A percentile compares a stretch with the other conserved stretches of the same genome.
Evolutionary conservation across 139 green algal species (phyloP).

Genomic region (Tetraselmis striata): DNA sequence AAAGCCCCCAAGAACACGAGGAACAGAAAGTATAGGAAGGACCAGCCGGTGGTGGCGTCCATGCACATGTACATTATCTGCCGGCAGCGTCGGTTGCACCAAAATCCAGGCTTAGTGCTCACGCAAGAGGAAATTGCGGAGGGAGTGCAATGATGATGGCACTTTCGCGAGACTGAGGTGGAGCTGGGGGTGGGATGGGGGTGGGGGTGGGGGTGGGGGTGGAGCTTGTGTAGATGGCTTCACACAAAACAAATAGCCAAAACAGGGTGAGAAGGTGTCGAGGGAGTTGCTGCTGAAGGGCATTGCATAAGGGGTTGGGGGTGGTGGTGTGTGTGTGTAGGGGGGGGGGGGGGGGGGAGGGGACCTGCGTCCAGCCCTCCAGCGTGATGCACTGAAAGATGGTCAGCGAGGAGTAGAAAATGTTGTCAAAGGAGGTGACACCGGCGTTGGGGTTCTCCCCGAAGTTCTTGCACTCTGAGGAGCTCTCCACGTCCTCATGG

Average conservation of each 20-base stretch:
- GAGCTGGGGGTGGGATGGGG: no score
- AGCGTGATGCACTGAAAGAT: slow-evolving; percentile 23
- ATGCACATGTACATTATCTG: slow-evolving; percentile 21
- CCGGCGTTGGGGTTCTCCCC: background rate
- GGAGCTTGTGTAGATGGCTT: no score
- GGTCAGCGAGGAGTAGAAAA: slow-evolving; percentile 12
- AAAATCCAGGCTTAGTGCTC: background rate
- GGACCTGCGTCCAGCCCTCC: slow-evolving; percentile 5
- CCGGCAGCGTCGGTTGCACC: slow-evolving; percentile 1
- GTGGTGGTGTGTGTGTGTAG: no score
- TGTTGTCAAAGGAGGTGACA: slow-evolving; percentile 21
- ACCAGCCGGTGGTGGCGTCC: slow-evolving; percentile 9
- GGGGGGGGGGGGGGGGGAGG: no score
- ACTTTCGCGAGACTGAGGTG: no score
- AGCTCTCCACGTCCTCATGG: background rate
- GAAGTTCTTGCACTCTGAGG: background rate
- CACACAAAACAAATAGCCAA: no score
- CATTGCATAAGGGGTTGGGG: no score
- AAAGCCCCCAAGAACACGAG: slow-evolving; percentile 24
- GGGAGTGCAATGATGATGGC: background rate
- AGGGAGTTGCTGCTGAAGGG: no score
- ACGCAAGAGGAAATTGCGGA: background rate
- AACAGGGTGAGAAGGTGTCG: no score
- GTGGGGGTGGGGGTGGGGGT: no score
- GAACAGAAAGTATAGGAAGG: slow-evolving; percentile 16